phyloP scores from a whole-genome alignment of 352 stramenopile species.

The Discostella stelligera region DNA sequence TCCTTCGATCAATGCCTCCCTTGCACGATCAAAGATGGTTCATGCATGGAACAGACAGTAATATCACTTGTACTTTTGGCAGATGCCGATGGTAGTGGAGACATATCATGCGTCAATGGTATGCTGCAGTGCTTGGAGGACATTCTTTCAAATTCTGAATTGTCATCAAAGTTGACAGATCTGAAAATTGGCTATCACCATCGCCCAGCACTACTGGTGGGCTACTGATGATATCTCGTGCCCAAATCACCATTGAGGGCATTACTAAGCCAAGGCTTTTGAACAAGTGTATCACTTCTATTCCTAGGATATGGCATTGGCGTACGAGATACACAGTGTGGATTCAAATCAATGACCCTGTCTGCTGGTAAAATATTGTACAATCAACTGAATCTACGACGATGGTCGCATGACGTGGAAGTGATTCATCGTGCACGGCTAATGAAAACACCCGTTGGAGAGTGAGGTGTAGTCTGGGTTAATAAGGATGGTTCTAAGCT shows the following conservation, averaged over 20 bases:
- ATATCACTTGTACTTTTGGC: slow-evolving; percentile 50
- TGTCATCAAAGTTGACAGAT: not conserved
- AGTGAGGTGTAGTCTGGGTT: slow-evolving; percentile 59
- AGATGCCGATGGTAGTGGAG: slow-evolving; percentile 78
- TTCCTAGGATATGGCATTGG: slow-evolving; percentile 34
- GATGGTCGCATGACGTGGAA: slow-evolving; percentile 79
- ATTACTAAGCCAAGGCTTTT: slow-evolving; percentile 37
- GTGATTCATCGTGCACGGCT: slow-evolving; percentile 60
- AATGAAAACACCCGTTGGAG: slow-evolving; percentile 48
- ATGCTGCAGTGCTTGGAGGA: slow-evolving; percentile 49
- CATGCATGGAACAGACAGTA: slow-evolving; percentile 4
- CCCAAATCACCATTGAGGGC: slow-evolving; percentile 25
- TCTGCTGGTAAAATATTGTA: slow-evolving; percentile 49
- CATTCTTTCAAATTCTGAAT: slow-evolving; percentile 16
- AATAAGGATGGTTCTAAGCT: slow-evolving; percentile 78
- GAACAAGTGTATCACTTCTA: slow-evolving; percentile 23
- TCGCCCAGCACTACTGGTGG: slow-evolving; percentile 27
- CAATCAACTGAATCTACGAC: slow-evolving; percentile 53
- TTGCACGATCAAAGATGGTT: too few relatives aligned
- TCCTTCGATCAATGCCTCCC: too few relatives aligned
- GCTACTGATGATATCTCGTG: slow-evolving; percentile 22
- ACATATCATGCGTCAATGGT: slow-evolving; percentile 53
- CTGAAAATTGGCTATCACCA: not conserved
- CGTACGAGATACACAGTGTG: slow-evolving; percentile 73
- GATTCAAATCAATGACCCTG: slow-evolving; percentile 73